These are phyloP conservation scores for Aspergillus saccharolyticus DNA, from an alignment of 495 filamentous ascomycete genomes.

Conservation along the genomic window DNA sequence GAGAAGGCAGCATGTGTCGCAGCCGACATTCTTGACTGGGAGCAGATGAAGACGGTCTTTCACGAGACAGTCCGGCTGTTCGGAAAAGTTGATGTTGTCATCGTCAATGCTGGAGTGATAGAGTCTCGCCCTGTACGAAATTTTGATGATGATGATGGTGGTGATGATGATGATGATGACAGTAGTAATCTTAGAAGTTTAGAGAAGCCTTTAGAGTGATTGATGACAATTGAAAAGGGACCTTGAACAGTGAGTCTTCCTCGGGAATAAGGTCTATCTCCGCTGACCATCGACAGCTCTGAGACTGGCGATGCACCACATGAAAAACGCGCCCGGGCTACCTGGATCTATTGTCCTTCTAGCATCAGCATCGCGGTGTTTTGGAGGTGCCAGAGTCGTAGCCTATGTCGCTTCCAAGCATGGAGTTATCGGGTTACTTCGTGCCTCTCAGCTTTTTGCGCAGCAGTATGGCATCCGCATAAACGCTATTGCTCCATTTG, in stretches of 20 bases:
- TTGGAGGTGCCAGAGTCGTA: constrained; percentile 26
- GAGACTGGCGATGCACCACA: constrained; percentile 19
- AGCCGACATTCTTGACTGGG: constrained; percentile 24
- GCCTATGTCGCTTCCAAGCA: constrained; percentile 33
- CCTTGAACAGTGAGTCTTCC: constrained; percentile 19
- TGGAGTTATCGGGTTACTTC: constrained; percentile 25
- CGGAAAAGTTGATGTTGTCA: constrained; percentile 54
- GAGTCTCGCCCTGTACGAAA: constrained; percentile 24
- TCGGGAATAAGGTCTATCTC: neutral
- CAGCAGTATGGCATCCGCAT: constrained; percentile 17
- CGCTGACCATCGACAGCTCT: constrained; percentile 12
- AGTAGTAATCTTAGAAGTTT: constrained; percentile 17
- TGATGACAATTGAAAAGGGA: constrained; percentile 34
- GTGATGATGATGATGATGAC: constrained; percentile 20
- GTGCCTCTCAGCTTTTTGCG: constrained; percentile 21
- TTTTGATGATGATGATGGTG: constrained; percentile 16
- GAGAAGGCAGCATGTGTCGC: constrained; percentile 19
- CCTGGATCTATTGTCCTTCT: constrained; percentile 25
- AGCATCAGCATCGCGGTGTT: constrained; percentile 26
- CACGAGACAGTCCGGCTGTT: constrained; percentile 44
- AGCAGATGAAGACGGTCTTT: constrained; percentile 46
- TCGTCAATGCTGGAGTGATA: constrained; percentile 66
- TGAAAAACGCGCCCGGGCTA: constrained; percentile 6
- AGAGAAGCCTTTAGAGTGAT: constrained; percentile 22
- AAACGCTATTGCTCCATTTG: constrained; percentile 29